Evolutionary conservation across 225 moss, liverwort and hornwort genomes (phyloP).

Genomic region (Bryoerythrophyllum caledonicum): DNA sequence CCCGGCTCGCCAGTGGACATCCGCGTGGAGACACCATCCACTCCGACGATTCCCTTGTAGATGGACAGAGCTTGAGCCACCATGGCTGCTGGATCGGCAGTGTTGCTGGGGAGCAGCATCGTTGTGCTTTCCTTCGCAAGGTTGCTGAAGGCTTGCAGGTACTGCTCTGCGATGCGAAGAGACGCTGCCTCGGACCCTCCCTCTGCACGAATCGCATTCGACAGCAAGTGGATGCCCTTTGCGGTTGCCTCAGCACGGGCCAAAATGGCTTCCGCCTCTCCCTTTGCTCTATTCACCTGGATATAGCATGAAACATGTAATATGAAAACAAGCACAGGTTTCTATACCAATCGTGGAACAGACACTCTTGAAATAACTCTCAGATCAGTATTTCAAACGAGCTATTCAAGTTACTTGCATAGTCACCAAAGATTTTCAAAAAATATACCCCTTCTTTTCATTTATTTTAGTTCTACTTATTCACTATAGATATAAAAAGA

Average conservation of each 20-base stretch:
- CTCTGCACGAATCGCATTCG: conserved; percentile 73
- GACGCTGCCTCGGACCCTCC: conserved; percentile 98
- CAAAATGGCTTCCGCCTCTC: conserved; percentile 97
- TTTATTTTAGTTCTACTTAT: no score
- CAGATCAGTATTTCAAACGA: not conserved
- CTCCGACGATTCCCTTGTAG: conserved; percentile 93
- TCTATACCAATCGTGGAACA: not conserved
- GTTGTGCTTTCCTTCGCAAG: conserved; percentile 95
- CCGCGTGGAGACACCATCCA: conserved; percentile 60
- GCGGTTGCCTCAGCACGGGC: conserved; percentile 93
- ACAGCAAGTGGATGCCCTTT: conserved; percentile 85
- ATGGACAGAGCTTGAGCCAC: conserved; percentile 99
- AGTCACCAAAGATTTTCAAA: no score
- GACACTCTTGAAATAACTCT: not conserved
- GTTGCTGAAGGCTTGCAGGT: conserved; percentile 87
- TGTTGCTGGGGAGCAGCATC: conserved; percentile 83
- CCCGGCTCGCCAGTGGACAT: conserved; percentile 50
- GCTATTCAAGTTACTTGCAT: no score
- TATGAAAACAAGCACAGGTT: not conserved
- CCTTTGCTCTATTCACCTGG: conserved; percentile 91
- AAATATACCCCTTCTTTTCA: no score
- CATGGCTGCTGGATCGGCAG: conserved; percentile 91
- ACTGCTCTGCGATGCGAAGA: conserved; percentile 89
- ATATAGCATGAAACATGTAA: conserved; percentile 14
- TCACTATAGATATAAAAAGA: no score